Conservation (phyloP, 2,329 filamentous ascomycete species). For the Aspergillus japonicus region DNA sequence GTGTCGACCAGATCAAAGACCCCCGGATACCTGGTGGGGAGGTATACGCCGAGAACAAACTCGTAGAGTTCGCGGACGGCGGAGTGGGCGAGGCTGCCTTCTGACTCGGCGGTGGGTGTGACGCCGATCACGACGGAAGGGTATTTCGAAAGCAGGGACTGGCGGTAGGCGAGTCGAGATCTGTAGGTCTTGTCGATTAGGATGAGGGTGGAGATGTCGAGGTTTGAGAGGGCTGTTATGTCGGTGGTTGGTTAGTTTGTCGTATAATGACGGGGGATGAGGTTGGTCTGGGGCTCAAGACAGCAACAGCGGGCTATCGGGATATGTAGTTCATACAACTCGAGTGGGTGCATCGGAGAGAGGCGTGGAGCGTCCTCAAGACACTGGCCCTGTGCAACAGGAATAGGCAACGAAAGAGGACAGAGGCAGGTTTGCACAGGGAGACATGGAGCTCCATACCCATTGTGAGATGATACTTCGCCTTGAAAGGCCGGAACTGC, state of each 20-base stretch:
- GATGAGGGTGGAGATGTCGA: constrained; percentile 55
- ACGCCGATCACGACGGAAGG: constrained; percentile 42
- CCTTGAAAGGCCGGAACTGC: constrained; percentile 58
- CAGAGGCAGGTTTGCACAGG: neutral
- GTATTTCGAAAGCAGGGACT: constrained; percentile 47
- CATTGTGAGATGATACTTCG: constrained; percentile 64
- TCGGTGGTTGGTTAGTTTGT: constrained; percentile 3
- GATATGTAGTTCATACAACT: neutral
- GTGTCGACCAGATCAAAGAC: constrained; percentile 47
- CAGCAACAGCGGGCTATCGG: too few relatives aligned
- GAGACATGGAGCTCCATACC: constrained; percentile 40
- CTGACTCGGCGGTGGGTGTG: constrained; percentile 37
- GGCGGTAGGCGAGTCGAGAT: constrained; percentile 52
- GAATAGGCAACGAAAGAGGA: too few relatives aligned
- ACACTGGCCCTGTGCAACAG: too few relatives aligned
- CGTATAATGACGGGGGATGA: neutral
- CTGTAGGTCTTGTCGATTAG: constrained; percentile 60
- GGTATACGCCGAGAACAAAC: constrained; percentile 55
- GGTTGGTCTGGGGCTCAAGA: neutral
- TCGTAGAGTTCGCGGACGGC: constrained; percentile 58
- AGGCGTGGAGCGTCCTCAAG: too few relatives aligned
- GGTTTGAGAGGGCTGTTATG: constrained; percentile 52
- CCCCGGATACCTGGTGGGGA: constrained; percentile 57
- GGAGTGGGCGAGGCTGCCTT: constrained; percentile 29
- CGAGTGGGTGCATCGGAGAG: too few relatives aligned